Evolutionary conservation across 1,139 yeast genomes (phyloP).

Genomic region (Pichia sp.): DNA sequence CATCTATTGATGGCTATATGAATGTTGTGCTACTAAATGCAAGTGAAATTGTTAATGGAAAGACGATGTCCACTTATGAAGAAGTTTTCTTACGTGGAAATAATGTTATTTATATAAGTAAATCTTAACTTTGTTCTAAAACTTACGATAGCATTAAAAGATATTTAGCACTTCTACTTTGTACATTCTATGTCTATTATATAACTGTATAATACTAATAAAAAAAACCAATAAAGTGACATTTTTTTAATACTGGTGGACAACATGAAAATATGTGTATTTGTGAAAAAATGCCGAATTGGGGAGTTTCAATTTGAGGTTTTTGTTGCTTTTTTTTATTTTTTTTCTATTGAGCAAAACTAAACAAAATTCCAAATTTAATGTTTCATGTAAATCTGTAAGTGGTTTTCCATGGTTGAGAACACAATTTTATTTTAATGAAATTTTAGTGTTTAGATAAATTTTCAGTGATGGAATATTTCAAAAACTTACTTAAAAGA

Average conservation of each 20-base stretch:
- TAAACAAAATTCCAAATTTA: too few species aligned
- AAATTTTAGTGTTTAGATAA: too few species aligned
- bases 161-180: not conserved
- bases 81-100: conserved; percentile 95
- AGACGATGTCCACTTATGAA: conserved; percentile 47
- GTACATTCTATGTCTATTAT: not conserved
- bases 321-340: too few species aligned
- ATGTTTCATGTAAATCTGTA: too few species aligned
- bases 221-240: not conserved
- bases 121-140: not conserved
- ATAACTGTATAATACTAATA: not conserved
- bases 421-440: too few species aligned
- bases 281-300: not conserved
- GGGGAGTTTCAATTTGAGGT: too few species aligned
- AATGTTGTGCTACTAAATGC: conserved; percentile 82
- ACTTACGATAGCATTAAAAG: not conserved
- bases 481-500: too few species aligned
- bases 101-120: conserved; percentile 49
- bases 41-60: conserved; percentile 56
- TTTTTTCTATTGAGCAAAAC: too few species aligned
- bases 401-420: too few species aligned
- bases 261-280: not conserved
- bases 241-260: not conserved
- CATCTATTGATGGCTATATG: conserved; percentile 95
- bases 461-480: too few species aligned